Evolutionary conservation across 2,329 filamentous ascomycete genomes (phyloP).

Genomic region (Cryphonectria carpinicola): DNA sequence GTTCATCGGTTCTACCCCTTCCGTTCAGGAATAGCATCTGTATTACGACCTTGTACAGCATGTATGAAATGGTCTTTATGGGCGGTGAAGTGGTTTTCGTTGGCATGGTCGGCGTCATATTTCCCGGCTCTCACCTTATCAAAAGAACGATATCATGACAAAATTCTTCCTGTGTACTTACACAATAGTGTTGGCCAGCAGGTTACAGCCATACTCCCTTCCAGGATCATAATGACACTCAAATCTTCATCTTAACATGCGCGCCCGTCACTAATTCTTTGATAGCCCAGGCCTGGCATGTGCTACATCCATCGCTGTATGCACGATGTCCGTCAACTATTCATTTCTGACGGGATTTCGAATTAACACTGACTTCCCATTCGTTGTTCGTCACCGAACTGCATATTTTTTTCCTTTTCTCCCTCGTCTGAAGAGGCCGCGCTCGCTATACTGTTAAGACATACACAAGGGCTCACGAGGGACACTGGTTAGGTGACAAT

Average conservation of each 20-base stretch:
- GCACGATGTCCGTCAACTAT: neutral
- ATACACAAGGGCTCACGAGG: neutral
- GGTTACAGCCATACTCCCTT: neutral
- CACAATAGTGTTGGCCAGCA: neutral
- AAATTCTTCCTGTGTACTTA: neutral
- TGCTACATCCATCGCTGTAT: too few relatives aligned
- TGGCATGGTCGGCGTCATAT: neutral
- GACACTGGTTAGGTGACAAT: neutral
- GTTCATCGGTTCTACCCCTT: neutral
- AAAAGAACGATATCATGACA: neutral
- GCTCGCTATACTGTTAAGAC: neutral
- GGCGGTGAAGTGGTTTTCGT: neutral
- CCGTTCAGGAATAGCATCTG: neutral
- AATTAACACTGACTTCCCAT: neutral
- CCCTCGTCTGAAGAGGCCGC: neutral
- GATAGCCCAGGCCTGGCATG: neutral
- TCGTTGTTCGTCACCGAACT: neutral
- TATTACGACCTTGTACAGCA: constrained; percentile 3
- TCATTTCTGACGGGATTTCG: neutral
- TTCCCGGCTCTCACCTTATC: neutral
- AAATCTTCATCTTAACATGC: neutral
- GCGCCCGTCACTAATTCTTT: neutral
- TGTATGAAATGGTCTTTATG: neutral
- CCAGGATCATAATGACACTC: neutral
- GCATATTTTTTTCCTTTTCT: too few relatives aligned